Conservation (phyloP, 306 rosid genomes). For the Lathyrus oleraceus region DNA sequence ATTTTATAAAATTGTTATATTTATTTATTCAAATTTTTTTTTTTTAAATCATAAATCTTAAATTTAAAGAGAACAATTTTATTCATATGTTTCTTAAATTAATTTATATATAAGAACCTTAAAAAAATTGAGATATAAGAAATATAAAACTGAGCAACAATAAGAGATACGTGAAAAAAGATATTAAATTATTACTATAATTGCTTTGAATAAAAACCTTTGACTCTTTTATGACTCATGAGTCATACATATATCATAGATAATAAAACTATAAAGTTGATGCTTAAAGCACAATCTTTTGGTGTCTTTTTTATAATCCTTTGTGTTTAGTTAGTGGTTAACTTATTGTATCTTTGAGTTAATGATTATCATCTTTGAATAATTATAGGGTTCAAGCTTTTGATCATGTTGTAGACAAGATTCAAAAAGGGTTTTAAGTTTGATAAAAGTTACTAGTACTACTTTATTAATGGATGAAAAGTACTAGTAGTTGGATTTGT, state of each 20-base stretch:
- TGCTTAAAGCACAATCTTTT: slow-evolving; percentile 25
- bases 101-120: too few relatives aligned
- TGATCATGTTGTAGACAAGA: slow-evolving; percentile 10
- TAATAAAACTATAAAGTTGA: slow-evolving; percentile 15
- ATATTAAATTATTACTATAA: too few relatives aligned
- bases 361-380: slow-evolving; percentile 16
- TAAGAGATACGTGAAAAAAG: too few relatives aligned
- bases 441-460: slow-evolving; percentile 22
- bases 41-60: too few relatives aligned
- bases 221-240: too few relatives aligned
- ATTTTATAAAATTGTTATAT: too few relatives aligned
- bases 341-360: neutral
- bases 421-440: slow-evolving; percentile 33
- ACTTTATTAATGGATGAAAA: slow-evolving; percentile 34
- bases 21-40: too few relatives aligned
- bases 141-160: too few relatives aligned
- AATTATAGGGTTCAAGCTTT: slow-evolving; percentile 26
- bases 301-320: neutral
- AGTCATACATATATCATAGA: neutral
- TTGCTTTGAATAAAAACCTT: too few relatives aligned
- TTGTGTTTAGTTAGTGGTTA: slow-evolving; percentile 18
- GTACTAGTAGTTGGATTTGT: slow-evolving; percentile 4
- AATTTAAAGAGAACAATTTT: too few relatives aligned
- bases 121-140: too few relatives aligned
- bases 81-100: too few relatives aligned